Percentiles rank a stretch among this genome's conserved stretches.
phyloP scores from a whole-genome alignment of 352 stramenopile genomes.

The Thraustochytrium sp. region DNA sequence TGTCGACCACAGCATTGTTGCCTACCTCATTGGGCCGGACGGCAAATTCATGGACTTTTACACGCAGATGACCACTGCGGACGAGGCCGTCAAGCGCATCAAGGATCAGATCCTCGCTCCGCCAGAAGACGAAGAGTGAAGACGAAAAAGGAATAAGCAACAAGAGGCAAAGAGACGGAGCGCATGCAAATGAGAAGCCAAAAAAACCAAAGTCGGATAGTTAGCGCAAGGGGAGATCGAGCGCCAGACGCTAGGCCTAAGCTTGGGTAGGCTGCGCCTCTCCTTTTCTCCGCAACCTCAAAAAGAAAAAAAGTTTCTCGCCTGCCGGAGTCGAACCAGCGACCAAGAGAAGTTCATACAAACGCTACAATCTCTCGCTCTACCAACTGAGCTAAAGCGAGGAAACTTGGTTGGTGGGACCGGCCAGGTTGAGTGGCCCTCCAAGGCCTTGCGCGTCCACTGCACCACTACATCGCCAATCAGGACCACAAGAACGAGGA shows the following conservation, averaged over 20 bases:
- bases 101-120: conserved; percentile 27
- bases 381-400: neutral
- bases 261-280: neutral
- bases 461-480: conserved; percentile 96
- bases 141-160: no score
- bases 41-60: conserved; percentile 98
- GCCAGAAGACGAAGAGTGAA: neutral
- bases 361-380: neutral
- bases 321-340: neutral
- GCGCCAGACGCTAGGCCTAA: neutral
- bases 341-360: neutral
- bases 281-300: neutral
- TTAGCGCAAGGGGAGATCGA: no score
- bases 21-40: conserved; percentile 93
- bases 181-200: neutral
- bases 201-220: neutral
- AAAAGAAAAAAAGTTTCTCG: neutral
- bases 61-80: conserved; percentile 81
- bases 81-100: conserved; percentile 44
- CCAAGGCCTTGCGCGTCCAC: conserved; percentile 97
- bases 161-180: no score
- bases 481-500: conserved; percentile 84
- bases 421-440: conserved; percentile 88
- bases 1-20: conserved; percentile 99
- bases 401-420: conserved; percentile 48